A percentile compares a stretch with the other conserved stretches of the same genome.
Evolutionary conservation across 805 yeast genomes (phyloP).

Genomic region (Tetrapisispora namnaoensis): DNA sequence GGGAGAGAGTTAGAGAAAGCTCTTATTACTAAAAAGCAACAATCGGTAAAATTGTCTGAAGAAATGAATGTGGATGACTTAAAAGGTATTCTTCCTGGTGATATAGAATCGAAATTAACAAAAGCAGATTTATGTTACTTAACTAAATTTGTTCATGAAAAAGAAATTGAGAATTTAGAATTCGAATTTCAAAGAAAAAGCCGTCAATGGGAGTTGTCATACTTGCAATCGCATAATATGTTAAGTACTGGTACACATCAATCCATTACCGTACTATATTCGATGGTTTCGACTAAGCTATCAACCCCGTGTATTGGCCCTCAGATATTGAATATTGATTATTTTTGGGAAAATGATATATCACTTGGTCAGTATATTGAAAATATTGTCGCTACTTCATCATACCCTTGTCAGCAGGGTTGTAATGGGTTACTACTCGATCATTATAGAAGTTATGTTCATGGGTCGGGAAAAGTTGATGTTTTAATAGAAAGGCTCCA

Average conservation of each 20-base stretch:
- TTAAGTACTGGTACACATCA: slow-evolving; percentile 69
- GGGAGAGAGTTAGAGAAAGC: slow-evolving; percentile 44
- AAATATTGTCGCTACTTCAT: slow-evolving; percentile 58
- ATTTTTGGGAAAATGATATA: slow-evolving; percentile 82
- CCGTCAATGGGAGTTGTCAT: slow-evolving; percentile 63
- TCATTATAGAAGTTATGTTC: slow-evolving; percentile 81
- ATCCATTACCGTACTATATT: slow-evolving; percentile 64
- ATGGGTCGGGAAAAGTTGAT: slow-evolving; percentile 75
- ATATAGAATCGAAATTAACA: slow-evolving; percentile 23
- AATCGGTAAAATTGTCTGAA: slow-evolving; percentile 9
- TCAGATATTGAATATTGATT: slow-evolving; percentile 70
- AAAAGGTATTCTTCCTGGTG: slow-evolving; percentile 6
- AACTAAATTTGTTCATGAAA: slow-evolving; percentile 25
- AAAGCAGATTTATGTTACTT: slow-evolving; percentile 28
- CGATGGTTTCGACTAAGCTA: slow-evolving; percentile 72
- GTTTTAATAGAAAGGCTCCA: slow-evolving; percentile 57
- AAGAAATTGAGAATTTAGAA: slow-evolving; percentile 24
- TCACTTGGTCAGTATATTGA: slow-evolving; percentile 86
- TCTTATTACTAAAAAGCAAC: slow-evolving; percentile 20
- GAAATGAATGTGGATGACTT: slow-evolving; percentile 18
- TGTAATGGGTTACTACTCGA: slow-evolving; percentile 64
- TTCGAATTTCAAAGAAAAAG: slow-evolving; percentile 27
- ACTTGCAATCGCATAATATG: slow-evolving; percentile 42
- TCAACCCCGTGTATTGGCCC: slow-evolving; percentile 95
- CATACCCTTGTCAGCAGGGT: slow-evolving; percentile 63